Percentiles rank a stretch among this genome's conserved stretches.
Evolutionary conservation across 495 filamentous ascomycete species (phyloP).

Genomic region (Trichoderma erinaceum): DNA sequence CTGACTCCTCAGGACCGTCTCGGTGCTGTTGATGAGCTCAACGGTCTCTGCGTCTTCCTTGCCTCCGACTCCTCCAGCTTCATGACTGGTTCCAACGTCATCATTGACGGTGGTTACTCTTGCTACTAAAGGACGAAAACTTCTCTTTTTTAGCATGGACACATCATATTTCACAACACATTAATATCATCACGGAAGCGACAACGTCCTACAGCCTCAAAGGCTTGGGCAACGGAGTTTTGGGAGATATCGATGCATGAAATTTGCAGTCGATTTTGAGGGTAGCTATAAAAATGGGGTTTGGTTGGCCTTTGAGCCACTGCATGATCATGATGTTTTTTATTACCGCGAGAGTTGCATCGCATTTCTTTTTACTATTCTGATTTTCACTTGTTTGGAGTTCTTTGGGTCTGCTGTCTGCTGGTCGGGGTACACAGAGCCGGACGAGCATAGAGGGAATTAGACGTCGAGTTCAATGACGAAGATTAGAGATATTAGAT

Average conservation of each 20-base stretch:
- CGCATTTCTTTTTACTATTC: not conserved
- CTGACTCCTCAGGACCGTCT: constrained; percentile 68
- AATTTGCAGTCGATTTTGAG: not conserved
- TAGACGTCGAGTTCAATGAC: constrained; percentile 11
- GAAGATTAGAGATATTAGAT: constrained; percentile 12
- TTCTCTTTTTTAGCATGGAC: not conserved
- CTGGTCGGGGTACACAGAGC: constrained; percentile 6
- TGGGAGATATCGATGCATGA: constrained; percentile 3
- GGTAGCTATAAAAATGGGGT: constrained; percentile 2
- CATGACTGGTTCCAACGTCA: constrained; percentile 73
- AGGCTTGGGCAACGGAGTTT: not conserved
- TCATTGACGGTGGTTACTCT: constrained; percentile 61
- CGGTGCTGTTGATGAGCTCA: constrained; percentile 68
- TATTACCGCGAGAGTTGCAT: not conserved
- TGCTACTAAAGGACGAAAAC: constrained; percentile 30
- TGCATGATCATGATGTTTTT: not conserved
- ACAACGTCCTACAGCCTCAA: not conserved
- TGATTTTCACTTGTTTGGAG: constrained; percentile 1
- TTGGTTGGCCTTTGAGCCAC: not conserved
- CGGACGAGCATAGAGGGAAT: constrained; percentile 9
- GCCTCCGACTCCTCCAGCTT: constrained; percentile 66
- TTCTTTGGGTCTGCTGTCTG: constrained; percentile 10
- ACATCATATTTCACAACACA: not conserved
- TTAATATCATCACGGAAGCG: constrained; percentile 9
- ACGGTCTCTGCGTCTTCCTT: constrained; percentile 71